These are phyloP conservation scores for Mycena metata DNA, from an alignment of 768 basidiomycete species.

Conservation along the genomic window DNA sequence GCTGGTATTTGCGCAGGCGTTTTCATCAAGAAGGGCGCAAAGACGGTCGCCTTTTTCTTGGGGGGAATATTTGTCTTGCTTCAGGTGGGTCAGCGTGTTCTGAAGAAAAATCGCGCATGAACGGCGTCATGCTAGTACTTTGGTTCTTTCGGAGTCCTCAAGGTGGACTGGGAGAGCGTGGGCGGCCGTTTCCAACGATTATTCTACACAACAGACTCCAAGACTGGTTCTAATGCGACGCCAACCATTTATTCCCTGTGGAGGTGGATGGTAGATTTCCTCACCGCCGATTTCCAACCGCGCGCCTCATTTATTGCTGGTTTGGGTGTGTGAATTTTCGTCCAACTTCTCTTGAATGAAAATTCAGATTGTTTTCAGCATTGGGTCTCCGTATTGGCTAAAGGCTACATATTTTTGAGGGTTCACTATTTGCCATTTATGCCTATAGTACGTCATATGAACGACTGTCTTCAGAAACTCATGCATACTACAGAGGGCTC, in stretches of 20 bases:
- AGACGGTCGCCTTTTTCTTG: constrained; percentile 84
- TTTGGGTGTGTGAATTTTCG: constrained; percentile 48
- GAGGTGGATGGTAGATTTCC: constrained; percentile 80
- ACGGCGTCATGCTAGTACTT: constrained; percentile 71
- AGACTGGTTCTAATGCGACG: constrained; percentile 63
- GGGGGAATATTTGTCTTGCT: constrained; percentile 93
- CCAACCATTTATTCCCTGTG: constrained; percentile 77
- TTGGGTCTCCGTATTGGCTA: constrained; percentile 88
- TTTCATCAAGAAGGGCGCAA: constrained; percentile 96
- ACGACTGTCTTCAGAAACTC: no score
- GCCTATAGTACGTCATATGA: no score
- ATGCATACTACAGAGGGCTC: no score
- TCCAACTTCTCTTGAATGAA: not conserved
- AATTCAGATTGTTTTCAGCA: constrained; percentile 38
- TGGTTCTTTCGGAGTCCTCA: constrained; percentile 76
- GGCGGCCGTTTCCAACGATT: constrained; percentile 77
- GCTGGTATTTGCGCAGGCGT: constrained; percentile 92
- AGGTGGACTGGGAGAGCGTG: constrained; percentile 84
- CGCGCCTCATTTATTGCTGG: constrained; percentile 91
- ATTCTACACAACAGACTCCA: constrained; percentile 74
- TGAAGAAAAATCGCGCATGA: not conserved
- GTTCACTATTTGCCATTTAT: no score
- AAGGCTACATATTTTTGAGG: constrained; percentile 20
- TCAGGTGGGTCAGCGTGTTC: constrained; percentile 67
- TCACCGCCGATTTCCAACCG: constrained; percentile 94